Evolutionary conservation across 306 rosid species (phyloP).

Genomic region (Arachis stenosperma): DNA sequence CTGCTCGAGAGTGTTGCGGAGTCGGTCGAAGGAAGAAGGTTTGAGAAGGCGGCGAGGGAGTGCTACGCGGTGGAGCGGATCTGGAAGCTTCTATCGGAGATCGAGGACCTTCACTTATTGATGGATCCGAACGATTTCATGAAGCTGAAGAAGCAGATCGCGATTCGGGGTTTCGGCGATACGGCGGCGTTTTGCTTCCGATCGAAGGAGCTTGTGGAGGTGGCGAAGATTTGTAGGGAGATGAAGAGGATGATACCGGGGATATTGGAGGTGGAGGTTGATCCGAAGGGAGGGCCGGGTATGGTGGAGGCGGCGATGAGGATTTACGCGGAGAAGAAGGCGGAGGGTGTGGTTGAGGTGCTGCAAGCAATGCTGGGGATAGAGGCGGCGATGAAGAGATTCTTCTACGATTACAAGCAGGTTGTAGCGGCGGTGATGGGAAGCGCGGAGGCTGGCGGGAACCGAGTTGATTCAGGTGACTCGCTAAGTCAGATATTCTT

Average conservation of each 20-base stretch:
- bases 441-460: constrained; percentile 66
- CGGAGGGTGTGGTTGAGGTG: constrained; percentile 49
- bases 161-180: constrained; percentile 47
- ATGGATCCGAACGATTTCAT: constrained; percentile 92
- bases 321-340: constrained; percentile 60
- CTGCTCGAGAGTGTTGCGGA: constrained; percentile 50
- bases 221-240: constrained; percentile 66
- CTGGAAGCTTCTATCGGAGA: constrained; percentile 75
- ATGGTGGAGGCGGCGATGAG: constrained; percentile 94
- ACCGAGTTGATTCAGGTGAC: constrained; percentile 56
- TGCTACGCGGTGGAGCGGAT: constrained; percentile 67
- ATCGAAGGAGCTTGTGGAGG: constrained; percentile 66
- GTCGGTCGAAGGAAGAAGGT: constrained; percentile 43
- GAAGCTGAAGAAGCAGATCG: constrained; percentile 60
- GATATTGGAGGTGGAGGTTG: constrained; percentile 80
- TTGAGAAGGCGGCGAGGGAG: constrained; percentile 66
- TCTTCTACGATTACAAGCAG: constrained; percentile 82
- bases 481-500: constrained; percentile 72
- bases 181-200: constrained; percentile 75
- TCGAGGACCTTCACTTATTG: constrained; percentile 70
- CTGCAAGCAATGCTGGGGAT: constrained; percentile 78
- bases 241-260: constrained; percentile 74
- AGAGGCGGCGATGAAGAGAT: constrained; percentile 74
- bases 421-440: constrained; percentile 72
- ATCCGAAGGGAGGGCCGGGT: constrained; percentile 91